Base-by-base conservation (phyloP, 1,284 basidiomycete species). In the Ceratobasidium sp. region DNA sequence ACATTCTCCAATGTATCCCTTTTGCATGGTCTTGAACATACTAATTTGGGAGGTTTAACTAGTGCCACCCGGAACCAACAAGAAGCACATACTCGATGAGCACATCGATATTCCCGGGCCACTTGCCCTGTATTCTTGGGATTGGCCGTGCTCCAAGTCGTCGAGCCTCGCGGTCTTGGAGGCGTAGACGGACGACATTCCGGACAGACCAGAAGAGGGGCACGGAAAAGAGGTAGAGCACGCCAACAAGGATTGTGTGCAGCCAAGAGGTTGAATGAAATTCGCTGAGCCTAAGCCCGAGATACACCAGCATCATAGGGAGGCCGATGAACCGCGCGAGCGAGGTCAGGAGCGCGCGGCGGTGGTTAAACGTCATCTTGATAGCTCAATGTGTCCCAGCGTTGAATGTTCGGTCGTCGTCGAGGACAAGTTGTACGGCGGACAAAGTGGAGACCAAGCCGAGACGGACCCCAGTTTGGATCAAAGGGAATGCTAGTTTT, bases 51-150 rank as follows among this genome's bases (percentile, higher is more conserved):
- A 64, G 54, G 35, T 12, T 62, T 35, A 38, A 18, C 30, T 46
- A 50, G 14, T 44, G 57, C 33, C 23, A 54, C 35, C 27, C 41
- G 30, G 66, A 57, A 23, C 18, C 44, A 30, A 20, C 33, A 18
- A 48, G 20, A n/a, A 54, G 8, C 33, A 59, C 78, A 10, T 68
- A 79, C 78, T 84, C 86, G 55, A 91, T 82, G 75, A 93, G 85
- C 52, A 93, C 82, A 82, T 93, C 92, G 79, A 93, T 85, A 82
- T 93, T 93, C 23, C 92, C 92, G 4, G 91, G 91, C 90, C 91
- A 92, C 84, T 88, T 89, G 6, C 92, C 92, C 27, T 87, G 84
- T n/a, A 92, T 88, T 35, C 87, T 84, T 3, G 89, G 88, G 66
- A 91, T 89, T 1, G 84, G 85, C 75, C 85, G 85, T 1, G 79